phyloP scores from a whole-genome alignment of 805 yeast genomes.

The Debaryomyces tyrocola region DNA sequence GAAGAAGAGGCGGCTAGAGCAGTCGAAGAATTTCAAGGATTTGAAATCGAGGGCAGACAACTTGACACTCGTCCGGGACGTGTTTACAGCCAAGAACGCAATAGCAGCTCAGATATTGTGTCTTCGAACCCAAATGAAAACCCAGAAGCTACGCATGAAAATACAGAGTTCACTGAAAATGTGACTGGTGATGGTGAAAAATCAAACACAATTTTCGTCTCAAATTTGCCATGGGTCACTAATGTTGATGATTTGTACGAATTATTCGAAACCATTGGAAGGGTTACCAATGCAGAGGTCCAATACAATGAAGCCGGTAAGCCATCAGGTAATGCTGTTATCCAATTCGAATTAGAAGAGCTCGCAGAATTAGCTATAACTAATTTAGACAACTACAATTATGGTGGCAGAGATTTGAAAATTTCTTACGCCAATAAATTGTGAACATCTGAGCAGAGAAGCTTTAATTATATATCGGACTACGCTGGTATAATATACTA shows the following conservation, averaged over 20 bases:
- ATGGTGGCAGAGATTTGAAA: slow-evolving; percentile 75
- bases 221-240: slow-evolving; percentile 88
- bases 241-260: slow-evolving; percentile 80
- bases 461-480: too few relatives aligned
- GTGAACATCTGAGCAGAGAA: background rate
- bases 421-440: slow-evolving; percentile 61
- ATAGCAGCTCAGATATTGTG: background rate
- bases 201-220: slow-evolving; percentile 54
- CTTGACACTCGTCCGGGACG: slow-evolving; percentile 78
- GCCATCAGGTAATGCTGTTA: slow-evolving; percentile 84
- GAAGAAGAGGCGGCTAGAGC: slow-evolving; percentile 73
- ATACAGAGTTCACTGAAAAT: slow-evolving; percentile 63
- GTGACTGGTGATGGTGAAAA: slow-evolving; percentile 62
- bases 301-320: slow-evolving; percentile 61
- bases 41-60: slow-evolving; percentile 70
- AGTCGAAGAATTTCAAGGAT: slow-evolving; percentile 65
- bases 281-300: slow-evolving; percentile 73
- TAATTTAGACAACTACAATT: slow-evolving; percentile 74
- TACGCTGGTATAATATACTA: too few relatives aligned
- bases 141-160: slow-evolving; percentile 19
- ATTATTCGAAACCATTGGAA: slow-evolving; percentile 81
- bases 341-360: slow-evolving; percentile 64
- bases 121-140: background rate
- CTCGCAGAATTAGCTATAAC: slow-evolving; percentile 74
- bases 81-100: slow-evolving; percentile 4